Conservation (phyloP, 2,329 filamentous ascomycete species). For the Coniochaeta ligniaria region DNA sequence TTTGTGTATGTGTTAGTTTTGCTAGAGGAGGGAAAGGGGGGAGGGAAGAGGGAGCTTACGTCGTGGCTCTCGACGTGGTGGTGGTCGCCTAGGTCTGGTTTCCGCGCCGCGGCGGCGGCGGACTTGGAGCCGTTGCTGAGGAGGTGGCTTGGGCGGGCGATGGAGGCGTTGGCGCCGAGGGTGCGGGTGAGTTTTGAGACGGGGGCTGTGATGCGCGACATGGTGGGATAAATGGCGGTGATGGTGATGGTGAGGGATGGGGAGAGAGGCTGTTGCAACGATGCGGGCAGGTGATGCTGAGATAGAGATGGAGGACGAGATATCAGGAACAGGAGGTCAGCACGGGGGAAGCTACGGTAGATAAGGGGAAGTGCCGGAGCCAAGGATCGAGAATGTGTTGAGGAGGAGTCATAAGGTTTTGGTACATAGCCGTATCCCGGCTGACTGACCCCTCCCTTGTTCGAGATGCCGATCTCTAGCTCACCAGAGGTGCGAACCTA, state of each 20-base stretch:
- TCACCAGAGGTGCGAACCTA: too few relatives aligned
- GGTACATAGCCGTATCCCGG: background rate
- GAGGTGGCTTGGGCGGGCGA: conserved; percentile 24
- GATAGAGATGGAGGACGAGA: background rate
- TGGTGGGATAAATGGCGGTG: too few relatives aligned
- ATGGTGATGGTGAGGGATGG: too few relatives aligned
- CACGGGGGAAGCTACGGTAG: background rate
- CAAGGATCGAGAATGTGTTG: conserved; percentile 2
- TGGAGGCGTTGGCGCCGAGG: conserved; percentile 33
- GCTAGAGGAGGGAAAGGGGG: background rate
- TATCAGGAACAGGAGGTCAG: background rate
- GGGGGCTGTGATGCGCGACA: conserved; percentile 44
- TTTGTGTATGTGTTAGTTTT: background rate
- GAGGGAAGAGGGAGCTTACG: conserved; percentile 24
- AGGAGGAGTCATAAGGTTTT: background rate
- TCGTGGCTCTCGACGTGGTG: conserved; percentile 28
- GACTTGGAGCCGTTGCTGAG: conserved; percentile 27
- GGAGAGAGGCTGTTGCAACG: too few relatives aligned
- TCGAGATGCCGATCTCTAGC: background rate
- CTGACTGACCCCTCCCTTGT: background rate
- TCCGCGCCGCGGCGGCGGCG: conserved; percentile 33
- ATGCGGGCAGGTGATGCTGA: background rate
- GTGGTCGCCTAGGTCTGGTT: conserved; percentile 36
- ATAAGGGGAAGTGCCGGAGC: conserved; percentile 1
- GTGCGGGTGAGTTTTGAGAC: conserved; percentile 40